phyloP scores from a whole-genome alignment of 1,284 basidiomycete genomes.

The Golubevia pallescens region DNA sequence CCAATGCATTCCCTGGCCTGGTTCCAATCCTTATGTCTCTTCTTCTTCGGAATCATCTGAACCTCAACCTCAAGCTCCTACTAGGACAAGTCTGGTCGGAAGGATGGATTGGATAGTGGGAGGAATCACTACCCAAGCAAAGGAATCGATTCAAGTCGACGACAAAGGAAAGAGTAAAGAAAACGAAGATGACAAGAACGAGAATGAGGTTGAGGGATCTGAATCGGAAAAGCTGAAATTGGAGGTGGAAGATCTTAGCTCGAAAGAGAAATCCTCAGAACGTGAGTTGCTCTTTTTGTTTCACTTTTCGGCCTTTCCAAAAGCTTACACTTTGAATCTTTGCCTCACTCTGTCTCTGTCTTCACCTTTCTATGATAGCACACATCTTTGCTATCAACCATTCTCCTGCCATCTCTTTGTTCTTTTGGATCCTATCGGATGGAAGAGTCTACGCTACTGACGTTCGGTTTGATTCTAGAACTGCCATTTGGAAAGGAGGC shows the following conservation, averaged over 20 bases:
- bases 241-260: not conserved
- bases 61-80: constrained; percentile 24
- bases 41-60: constrained; percentile 17
- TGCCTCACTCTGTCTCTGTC: not conserved
- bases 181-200: not conserved
- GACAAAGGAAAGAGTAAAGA: not conserved
- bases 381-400: constrained; percentile 20
- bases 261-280: not conserved
- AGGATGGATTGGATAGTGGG: constrained; percentile 26
- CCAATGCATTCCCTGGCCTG: constrained; percentile 57
- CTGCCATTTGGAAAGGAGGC: not conserved
- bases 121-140: not conserved
- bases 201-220: not conserved
- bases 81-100: constrained; percentile 27
- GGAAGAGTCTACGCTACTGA: constrained; percentile 38
- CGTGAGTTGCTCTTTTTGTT: not conserved
- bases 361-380: no score
- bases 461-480: constrained; percentile 24
- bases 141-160: not conserved
- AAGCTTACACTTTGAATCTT: not conserved
- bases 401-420: constrained; percentile 49
- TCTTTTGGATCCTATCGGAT: constrained; percentile 49
- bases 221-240: not conserved
- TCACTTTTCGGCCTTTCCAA: no score
- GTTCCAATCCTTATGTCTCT: constrained; percentile 15